Evolutionary conservation across 805 yeast species (phyloP), one percentile per base, ranked within the genome.

Genomic region (Kockiozyma suomiensis): DNA sequence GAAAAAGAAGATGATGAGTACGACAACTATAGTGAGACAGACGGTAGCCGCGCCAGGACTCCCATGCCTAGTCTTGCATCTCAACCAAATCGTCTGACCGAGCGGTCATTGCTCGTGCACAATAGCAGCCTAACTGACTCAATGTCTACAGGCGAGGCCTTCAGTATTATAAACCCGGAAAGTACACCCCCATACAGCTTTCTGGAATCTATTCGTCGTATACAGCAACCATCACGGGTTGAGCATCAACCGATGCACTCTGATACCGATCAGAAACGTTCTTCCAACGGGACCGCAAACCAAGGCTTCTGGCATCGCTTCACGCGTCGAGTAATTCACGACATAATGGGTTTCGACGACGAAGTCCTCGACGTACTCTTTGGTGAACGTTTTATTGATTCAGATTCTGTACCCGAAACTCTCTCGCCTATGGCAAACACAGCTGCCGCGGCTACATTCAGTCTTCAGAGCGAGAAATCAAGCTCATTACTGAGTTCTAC

Each of bases 341-440:
- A 69, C 56, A 64, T 71, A 41, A 68, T 74, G 47, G 73, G 75
- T 26, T 49, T 73, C 54, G 71, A 75, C 58, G 76, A 74, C 54
- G 69, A 70, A 48, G 72, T 74, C 7, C 62, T 75, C 54, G 77
- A 73, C 58, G 69, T 74, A 28, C 65, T 75, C 8, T 70, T 73
- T 49, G 73, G 74, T 25, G 67, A 63, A 37, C 67, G 69, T 32
- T 66, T 67, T 45, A 51, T 64, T 46, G 70, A 61, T 48, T 45
- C 61, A 10, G 25, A 28, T 3, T 7, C 38, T 13, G 37, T 17
- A 23, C 4, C 42, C 30, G 47, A 25, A 12, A 7, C 45, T 15
- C 21, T 17, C 32, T 6, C 45, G 13, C 7, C 45, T 37, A 28
- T 15, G 10, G 26, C 46, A 25, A 35, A 47, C 15, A 30, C 40